phyloP scores from a whole-genome alignment of 2,329 filamentous ascomycete species.

The Beauveria sp. region DNA sequence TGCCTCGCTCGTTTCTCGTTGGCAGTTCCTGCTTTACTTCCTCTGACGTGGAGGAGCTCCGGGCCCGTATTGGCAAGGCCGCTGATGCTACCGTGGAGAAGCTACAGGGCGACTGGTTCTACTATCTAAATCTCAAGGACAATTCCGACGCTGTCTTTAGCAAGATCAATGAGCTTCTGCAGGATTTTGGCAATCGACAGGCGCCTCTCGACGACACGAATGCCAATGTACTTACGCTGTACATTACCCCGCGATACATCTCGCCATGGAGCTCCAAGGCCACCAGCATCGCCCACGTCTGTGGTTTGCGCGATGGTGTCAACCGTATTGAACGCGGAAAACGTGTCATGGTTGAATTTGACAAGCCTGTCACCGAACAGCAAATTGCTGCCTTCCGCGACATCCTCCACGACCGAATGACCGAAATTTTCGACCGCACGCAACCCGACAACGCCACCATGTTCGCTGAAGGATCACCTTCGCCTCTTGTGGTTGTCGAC shows the following conservation, averaged over 20 bases:
- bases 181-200: slow-evolving; percentile 27
- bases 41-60: slow-evolving; percentile 37
- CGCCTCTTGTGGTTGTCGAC: slow-evolving; percentile 65
- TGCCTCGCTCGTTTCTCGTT: slow-evolving; percentile 30
- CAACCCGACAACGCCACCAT: slow-evolving; percentile 66
- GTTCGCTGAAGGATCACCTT: slow-evolving; percentile 62
- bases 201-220: slow-evolving; percentile 28
- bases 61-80: slow-evolving; percentile 35
- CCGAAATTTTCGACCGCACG: slow-evolving; percentile 64
- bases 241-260: slow-evolving; percentile 75
- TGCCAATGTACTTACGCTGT: slow-evolving; percentile 51
- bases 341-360: slow-evolving; percentile 61
- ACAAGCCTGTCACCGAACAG: slow-evolving; percentile 35
- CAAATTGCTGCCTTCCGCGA: slow-evolving; percentile 56
- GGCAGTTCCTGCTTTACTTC: slow-evolving; percentile 43
- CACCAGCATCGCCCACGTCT: slow-evolving; percentile 88
- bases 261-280: slow-evolving; percentile 98
- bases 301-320: slow-evolving; percentile 63
- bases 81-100: slow-evolving; percentile 37
- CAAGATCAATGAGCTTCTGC: slow-evolving; percentile 40
- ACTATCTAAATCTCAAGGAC: slow-evolving; percentile 57
- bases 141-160: slow-evolving; percentile 35
- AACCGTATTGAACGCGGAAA: slow-evolving; percentile 83
- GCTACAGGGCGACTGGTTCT: slow-evolving; percentile 50
- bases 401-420: slow-evolving; percentile 88